Evolutionary conservation across 1,284 basidiomycete species (phyloP), one percentile per base, ranked within the genome.

Genomic region (Leccinum huronense): DNA sequence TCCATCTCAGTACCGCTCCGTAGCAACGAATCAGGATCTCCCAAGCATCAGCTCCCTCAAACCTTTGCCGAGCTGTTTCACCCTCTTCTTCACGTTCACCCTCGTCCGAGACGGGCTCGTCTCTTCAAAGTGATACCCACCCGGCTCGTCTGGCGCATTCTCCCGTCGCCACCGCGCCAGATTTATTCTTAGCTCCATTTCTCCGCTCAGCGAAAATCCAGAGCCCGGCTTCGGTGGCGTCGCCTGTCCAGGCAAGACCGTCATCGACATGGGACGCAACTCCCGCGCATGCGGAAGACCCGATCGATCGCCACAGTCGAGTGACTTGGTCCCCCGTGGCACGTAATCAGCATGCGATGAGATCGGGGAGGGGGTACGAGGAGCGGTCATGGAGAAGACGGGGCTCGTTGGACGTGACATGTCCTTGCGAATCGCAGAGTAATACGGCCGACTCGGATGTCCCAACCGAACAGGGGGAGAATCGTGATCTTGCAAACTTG

Each of bases 381-480:
- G 70, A 66, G 65, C 33, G 11, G 61, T 56, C 51, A 72, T 57
- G 59, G 72, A 71, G 23, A 73, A 68, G 59, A 68, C 70, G 2
- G 78, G 76, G 19, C 75, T 77, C 8, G 70, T 74, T 19, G 81
- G 80, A 23, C 77, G 78, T 51, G 81, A 78, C 80, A 83, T 84
- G 68, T 84, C 80, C 70, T 82, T 83, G 60, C 86, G 83, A 61
- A 88, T 88, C 58, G 83, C 87, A 31, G 83, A 82, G 71, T 87
- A 87, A 64, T 86, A 83, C 9, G 86, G 86, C n/a, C 86, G 79
- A 62, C 71, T 80, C 9, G 85, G 83, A 64, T 82, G 81, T 3
- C 85, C 85, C 36, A 86, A 75, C 13, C 80, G 81, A 23, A 81
- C 75, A 40, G 73, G 72, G 23, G 72, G 74, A 65, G 66, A 13